These are phyloP conservation scores for Eimeria acervulina DNA, from an alignment of 169 alveolate genomes.

Conservation along the genomic window DNA sequence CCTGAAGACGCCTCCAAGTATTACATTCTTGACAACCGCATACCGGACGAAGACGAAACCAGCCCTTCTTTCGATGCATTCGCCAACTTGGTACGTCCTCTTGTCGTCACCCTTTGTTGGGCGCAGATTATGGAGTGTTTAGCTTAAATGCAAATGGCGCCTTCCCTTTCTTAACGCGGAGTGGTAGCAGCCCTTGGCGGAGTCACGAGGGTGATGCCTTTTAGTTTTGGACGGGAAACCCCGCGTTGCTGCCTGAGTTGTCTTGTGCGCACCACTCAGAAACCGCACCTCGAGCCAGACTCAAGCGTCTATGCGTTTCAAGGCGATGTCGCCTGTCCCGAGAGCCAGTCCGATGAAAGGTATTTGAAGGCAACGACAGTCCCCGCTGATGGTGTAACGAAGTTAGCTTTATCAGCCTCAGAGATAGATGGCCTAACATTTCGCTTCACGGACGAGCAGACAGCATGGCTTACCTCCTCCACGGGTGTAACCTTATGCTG, in stretches of 20 bases:
- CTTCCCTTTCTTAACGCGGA: neutral
- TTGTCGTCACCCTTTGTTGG: neutral
- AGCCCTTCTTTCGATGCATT: slow-evolving; percentile 72
- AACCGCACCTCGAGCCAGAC: neutral
- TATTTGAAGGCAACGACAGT: slow-evolving; percentile 10
- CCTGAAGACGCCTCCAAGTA: slow-evolving; percentile 3
- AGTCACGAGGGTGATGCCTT: neutral
- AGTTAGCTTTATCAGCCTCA: neutral
- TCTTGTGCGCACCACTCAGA: slow-evolving; percentile 9
- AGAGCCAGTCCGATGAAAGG: slow-evolving; percentile 37
- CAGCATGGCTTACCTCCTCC: neutral
- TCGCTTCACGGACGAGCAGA: slow-evolving; percentile 35
- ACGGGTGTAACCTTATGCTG: slow-evolving; percentile 46
- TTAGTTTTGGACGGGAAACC: neutral
- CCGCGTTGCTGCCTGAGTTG: neutral
- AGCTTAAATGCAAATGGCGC: neutral
- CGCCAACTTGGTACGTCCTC: slow-evolving; percentile 29
- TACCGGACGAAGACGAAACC: slow-evolving; percentile 25
- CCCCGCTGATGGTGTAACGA: slow-evolving; percentile 9
- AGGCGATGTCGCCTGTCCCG: slow-evolving; percentile 64
- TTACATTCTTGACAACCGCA: slow-evolving; percentile 55
- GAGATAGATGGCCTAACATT: slow-evolving; percentile 5
- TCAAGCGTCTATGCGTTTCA: slow-evolving; percentile 34
- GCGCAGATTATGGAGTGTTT: neutral
- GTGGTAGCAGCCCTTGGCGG: neutral